phyloP scores from a whole-genome alignment of 208 protist species.

The Lotmaria passim region DNA sequence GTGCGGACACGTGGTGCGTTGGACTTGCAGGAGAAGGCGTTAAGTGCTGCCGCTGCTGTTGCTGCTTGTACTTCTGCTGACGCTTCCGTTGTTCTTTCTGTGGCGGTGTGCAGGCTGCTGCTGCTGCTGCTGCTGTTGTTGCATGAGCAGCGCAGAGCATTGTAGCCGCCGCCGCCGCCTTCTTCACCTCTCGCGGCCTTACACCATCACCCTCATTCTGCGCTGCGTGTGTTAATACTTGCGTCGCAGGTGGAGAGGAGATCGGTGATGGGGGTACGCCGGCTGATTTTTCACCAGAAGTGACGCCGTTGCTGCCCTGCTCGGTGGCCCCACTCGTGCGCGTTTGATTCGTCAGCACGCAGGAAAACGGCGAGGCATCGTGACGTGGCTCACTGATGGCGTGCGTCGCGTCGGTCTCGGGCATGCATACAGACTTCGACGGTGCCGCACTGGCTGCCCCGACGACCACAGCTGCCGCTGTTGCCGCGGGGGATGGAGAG shows the following conservation, averaged over 20 bases:
- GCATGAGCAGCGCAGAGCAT: neutral
- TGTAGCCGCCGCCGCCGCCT: neutral
- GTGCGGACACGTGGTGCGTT: too few relatives aligned
- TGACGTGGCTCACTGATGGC: neutral
- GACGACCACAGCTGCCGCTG: neutral
- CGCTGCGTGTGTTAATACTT: too few relatives aligned
- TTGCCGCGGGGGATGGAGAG: neutral
- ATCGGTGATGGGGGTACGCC: neutral
- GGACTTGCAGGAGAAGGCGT: too few relatives aligned
- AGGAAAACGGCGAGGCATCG: conserved; percentile 2
- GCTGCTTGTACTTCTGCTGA: too few relatives aligned
- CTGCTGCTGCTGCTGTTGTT: too few relatives aligned
- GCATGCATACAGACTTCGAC: neutral
- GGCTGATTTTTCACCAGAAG: conserved; percentile 2
- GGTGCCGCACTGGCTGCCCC: neutral
- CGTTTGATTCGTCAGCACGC: neutral
- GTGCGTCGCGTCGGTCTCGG: neutral
- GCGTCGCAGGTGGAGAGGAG: neutral
- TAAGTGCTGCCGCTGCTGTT: neutral
- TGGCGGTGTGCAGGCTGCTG: neutral
- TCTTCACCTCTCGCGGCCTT: too few relatives aligned
- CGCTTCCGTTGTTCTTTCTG: neutral
- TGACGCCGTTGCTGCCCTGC: neutral
- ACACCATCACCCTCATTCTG: too few relatives aligned
- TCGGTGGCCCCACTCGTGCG: conserved; percentile 6